Conservation (phyloP, 2,329 filamentous ascomycete genomes). For the Aspergillus vadensis region DNA sequence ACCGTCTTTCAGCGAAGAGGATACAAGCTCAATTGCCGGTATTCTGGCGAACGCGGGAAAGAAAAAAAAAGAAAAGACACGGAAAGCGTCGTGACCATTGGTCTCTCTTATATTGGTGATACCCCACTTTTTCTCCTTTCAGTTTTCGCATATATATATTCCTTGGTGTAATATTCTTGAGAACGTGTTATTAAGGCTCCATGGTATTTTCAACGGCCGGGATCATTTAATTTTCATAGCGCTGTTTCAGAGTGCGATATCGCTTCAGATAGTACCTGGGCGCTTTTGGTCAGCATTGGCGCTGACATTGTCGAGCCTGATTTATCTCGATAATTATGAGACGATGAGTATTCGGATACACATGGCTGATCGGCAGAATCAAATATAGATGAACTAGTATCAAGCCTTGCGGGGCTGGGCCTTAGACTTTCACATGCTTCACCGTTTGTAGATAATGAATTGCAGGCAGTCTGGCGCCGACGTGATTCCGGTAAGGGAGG, state of each 20-base stretch:
- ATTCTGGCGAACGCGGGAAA: slow-evolving; percentile 31
- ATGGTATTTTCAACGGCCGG: slow-evolving; percentile 14
- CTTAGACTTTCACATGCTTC: neutral
- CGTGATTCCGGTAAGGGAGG: neutral
- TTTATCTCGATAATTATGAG: slow-evolving; percentile 6
- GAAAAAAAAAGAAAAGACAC: slow-evolving; percentile 23
- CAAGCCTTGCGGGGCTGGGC: neutral
- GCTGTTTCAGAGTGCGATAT: slow-evolving; percentile 80
- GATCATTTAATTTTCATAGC: slow-evolving; percentile 62
- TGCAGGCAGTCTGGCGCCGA: no score
- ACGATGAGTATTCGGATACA: slow-evolving; percentile 3
- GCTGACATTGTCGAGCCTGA: slow-evolving; percentile 3
- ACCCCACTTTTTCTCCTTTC: slow-evolving; percentile 31
- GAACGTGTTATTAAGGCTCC: slow-evolving; percentile 8
- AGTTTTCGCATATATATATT: slow-evolving; percentile 26
- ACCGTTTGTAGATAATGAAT: neutral
- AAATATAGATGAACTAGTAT: neutral
- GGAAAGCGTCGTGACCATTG: slow-evolving; percentile 31
- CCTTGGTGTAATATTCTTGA: slow-evolving; percentile 2
- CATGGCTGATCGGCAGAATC: neutral
- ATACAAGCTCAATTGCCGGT: slow-evolving; percentile 27
- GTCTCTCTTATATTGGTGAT: slow-evolving; percentile 42
- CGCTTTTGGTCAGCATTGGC: slow-evolving; percentile 27
- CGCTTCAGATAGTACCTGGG: slow-evolving; percentile 85
- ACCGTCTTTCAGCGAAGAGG: slow-evolving; percentile 6